Conservation (phyloP, 1,284 basidiomycete species). For the Mycosarcoma maydis region DNA sequence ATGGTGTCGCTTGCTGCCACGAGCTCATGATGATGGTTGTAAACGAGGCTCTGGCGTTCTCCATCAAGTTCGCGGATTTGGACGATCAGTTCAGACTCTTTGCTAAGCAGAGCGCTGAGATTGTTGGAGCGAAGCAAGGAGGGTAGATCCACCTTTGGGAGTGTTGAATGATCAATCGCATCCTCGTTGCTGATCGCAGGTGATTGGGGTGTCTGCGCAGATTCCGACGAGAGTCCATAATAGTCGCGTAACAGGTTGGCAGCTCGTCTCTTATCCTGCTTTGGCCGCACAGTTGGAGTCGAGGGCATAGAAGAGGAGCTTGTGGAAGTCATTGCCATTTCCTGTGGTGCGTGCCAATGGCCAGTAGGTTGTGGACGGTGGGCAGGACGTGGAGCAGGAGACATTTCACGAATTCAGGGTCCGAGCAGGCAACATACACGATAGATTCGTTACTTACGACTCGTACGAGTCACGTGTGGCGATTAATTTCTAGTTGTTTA, state of each 20-base stretch:
- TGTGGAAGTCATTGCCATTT: conserved; percentile 10
- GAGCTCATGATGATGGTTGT: conserved; percentile 92
- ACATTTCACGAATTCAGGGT: no score
- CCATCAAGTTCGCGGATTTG: conserved; percentile 85
- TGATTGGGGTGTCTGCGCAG: conserved; percentile 7
- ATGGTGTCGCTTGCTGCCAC: conserved; percentile 92
- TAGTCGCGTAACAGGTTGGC: conserved; percentile 56
- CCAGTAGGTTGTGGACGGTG: background rate
- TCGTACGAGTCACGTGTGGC: no score
- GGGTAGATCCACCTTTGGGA: conserved; percentile 25
- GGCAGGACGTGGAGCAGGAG: no score
- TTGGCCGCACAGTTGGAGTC: conserved; percentile 9
- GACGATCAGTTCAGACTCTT: conserved; percentile 50
- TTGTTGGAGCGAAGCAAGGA: conserved; percentile 34
- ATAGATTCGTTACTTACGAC: no score
- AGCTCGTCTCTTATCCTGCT: conserved; percentile 34
- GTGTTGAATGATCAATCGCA: background rate
- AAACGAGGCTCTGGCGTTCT: conserved; percentile 87
- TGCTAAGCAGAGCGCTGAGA: conserved; percentile 47
- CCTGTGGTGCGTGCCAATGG: no score
- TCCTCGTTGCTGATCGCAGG: conserved; percentile 2
- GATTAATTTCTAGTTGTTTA: no score
- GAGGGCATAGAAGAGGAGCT: conserved; percentile 2
- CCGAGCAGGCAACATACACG: no score
- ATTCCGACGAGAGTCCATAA: conserved; percentile 52